Evolutionary conservation across 2,329 filamentous ascomycete genomes (phyloP).

Genomic region (Berkeleyomyces basicola): DNA sequence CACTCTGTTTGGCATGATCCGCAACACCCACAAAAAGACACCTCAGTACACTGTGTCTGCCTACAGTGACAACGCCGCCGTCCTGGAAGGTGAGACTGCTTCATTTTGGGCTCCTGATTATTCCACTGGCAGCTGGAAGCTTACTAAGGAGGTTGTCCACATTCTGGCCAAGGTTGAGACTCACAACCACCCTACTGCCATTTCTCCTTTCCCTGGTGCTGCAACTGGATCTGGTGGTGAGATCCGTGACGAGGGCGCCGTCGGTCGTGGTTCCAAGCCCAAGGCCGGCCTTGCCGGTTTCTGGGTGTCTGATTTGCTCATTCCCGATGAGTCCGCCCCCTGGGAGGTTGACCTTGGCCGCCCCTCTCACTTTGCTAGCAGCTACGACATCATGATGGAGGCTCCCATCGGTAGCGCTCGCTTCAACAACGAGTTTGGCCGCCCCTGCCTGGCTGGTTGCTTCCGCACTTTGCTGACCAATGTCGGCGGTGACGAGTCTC

Average conservation of each 20-base stretch:
- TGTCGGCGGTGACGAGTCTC: slow-evolving; percentile 34
- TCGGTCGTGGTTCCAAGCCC: slow-evolving; percentile 79
- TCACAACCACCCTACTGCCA: slow-evolving; percentile 92
- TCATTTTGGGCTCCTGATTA: slow-evolving; percentile 73
- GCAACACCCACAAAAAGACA: slow-evolving; percentile 75
- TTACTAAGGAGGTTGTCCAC: slow-evolving; percentile 73
- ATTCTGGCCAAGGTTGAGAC: slow-evolving; percentile 92
- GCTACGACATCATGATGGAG: slow-evolving; percentile 93
- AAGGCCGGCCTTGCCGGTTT: slow-evolving; percentile 88
- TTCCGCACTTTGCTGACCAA: slow-evolving; percentile 77
- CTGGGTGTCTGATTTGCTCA: slow-evolving; percentile 85
- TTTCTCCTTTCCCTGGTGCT: slow-evolving; percentile 81
- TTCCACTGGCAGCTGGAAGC: slow-evolving; percentile 70
- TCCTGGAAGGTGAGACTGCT: slow-evolving; percentile 32
- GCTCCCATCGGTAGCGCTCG: slow-evolving; percentile 87
- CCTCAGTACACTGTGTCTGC: slow-evolving; percentile 79
- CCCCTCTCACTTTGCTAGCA: slow-evolving; percentile 81
- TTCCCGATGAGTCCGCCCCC: slow-evolving; percentile 64
- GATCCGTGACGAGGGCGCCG: slow-evolving; percentile 87
- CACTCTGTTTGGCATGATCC: slow-evolving; percentile 89
- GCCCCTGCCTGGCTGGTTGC: slow-evolving; percentile 73
- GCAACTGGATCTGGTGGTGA: slow-evolving; percentile 92
- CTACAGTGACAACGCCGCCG: slow-evolving; percentile 97
- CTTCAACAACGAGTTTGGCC: slow-evolving; percentile 96
- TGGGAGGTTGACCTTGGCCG: slow-evolving; percentile 90